Percentiles rank a stretch among this genome's conserved stretches.
Evolutionary conservation across 768 basidiomycete genomes (phyloP).

Genomic region (Boletus fagicola): DNA sequence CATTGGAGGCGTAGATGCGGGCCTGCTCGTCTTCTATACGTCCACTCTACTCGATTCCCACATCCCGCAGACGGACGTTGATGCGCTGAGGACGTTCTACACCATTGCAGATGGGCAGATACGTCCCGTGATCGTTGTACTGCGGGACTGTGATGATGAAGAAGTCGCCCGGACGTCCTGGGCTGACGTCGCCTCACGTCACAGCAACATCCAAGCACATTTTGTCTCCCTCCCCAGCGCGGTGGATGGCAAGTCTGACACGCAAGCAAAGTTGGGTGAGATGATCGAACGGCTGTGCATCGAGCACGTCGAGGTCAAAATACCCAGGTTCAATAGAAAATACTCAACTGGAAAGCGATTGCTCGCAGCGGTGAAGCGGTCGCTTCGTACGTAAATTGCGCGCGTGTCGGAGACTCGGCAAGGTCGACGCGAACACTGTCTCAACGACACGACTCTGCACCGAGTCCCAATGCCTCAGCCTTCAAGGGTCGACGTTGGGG

Average conservation of each 20-base stretch:
- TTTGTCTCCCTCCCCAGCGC: not conserved
- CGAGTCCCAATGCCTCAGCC: no score
- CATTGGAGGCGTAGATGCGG: not conserved
- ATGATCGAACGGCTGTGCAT: not conserved
- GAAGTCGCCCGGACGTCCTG: not conserved
- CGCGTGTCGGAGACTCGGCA: not conserved
- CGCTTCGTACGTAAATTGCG: not conserved
- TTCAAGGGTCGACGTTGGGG: no score
- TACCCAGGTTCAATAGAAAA: not conserved
- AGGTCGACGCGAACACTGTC: no score
- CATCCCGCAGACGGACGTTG: not conserved
- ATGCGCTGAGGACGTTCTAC: not conserved
- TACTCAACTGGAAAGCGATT: not conserved
- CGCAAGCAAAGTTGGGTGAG: not conserved
- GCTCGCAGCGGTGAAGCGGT: not conserved
- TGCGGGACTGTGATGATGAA: not conserved
- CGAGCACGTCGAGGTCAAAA: not conserved
- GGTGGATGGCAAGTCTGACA: not conserved
- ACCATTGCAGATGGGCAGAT: not conserved
- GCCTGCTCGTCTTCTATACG: not conserved
- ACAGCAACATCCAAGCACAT: not conserved
- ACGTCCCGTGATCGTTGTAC: constrained; percentile 1
- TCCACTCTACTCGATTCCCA: not conserved
- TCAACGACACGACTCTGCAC: no score
- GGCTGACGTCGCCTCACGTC: not conserved